Evolutionary conservation across 768 basidiomycete genomes (phyloP).

Genomic region (Exidia glandulosa): DNA sequence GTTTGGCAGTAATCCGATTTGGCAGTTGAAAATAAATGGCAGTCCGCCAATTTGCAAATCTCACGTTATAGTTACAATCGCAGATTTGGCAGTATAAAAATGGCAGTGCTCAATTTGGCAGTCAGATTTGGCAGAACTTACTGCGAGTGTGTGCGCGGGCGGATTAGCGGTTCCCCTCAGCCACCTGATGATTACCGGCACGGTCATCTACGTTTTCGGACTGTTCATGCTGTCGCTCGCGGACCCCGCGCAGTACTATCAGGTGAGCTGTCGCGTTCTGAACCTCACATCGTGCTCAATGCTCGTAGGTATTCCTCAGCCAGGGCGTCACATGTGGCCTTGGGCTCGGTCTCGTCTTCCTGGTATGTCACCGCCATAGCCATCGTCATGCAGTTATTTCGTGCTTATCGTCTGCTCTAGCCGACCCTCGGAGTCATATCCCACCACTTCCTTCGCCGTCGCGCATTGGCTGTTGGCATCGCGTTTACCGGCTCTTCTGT

Average conservation of each 20-base stretch:
- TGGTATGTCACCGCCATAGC: neutral
- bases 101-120: too few species aligned
- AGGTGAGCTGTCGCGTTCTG: conserved; percentile 12
- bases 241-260: conserved; percentile 23
- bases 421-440: conserved; percentile 56
- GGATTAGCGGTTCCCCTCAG: conserved; percentile 3
- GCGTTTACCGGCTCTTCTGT: conserved; percentile 50
- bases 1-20: too few species aligned
- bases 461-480: conserved; percentile 63
- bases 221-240: conserved; percentile 29
- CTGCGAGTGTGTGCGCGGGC: neutral
- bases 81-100: too few species aligned
- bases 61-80: too few species aligned
- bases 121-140: too few species aligned
- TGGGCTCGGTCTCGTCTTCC: conserved; percentile 13
- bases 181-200: conserved; percentile 15
- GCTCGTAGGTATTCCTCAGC: conserved; percentile 9
- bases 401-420: neutral
- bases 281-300: neutral
- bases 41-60: too few species aligned
- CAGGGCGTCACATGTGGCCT: conserved; percentile 16
- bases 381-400: neutral
- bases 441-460: conserved; percentile 51
- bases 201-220: conserved; percentile 17
- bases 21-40: too few species aligned